These are phyloP conservation scores for Collybiopsis luxurians DNA, from an alignment of 768 basidiomycete genomes.

Conservation along the genomic window DNA sequence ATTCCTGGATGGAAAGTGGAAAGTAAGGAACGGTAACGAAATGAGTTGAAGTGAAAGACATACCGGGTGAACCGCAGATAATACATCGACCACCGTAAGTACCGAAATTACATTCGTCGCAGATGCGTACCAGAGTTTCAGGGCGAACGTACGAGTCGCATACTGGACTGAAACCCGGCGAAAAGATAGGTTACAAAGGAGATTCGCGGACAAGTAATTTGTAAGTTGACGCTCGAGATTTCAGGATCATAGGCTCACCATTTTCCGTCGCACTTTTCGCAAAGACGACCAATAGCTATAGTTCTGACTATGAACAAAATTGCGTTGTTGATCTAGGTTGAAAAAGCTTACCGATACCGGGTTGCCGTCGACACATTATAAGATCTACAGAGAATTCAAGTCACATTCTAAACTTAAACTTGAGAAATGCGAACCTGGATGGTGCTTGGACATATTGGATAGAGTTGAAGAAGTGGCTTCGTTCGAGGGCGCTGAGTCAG, in stretches of 20 bases:
- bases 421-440: conserved; percentile 55
- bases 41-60: conserved; percentile 13
- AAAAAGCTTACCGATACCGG: conserved; percentile 80
- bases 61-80: conserved; percentile 95
- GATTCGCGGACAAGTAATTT: no score
- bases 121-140: conserved; percentile 96
- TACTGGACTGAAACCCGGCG: conserved; percentile 86
- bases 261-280: conserved; percentile 99
- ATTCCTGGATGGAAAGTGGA: conserved; percentile 58
- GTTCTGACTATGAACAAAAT: conserved; percentile 8
- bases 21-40: not conserved
- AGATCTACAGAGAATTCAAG: conserved; percentile 58
- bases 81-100: conserved; percentile 98
- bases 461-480: conserved; percentile 31
- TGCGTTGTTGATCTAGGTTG: not conserved
- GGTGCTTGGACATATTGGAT: conserved; percentile 96
- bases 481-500: not conserved
- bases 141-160: conserved; percentile 99
- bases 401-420: no score
- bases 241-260: conserved; percentile 58
- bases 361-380: conserved; percentile 97
- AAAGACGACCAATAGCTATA: conserved; percentile 92
- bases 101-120: conserved; percentile 99
- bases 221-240: no score
- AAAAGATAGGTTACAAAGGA: not conserved